Percentiles rank a stretch among this genome's conserved stretches.
Evolutionary conservation across 345 rosid genomes (phyloP).

Genomic region (Carallia pectinifolia): DNA sequence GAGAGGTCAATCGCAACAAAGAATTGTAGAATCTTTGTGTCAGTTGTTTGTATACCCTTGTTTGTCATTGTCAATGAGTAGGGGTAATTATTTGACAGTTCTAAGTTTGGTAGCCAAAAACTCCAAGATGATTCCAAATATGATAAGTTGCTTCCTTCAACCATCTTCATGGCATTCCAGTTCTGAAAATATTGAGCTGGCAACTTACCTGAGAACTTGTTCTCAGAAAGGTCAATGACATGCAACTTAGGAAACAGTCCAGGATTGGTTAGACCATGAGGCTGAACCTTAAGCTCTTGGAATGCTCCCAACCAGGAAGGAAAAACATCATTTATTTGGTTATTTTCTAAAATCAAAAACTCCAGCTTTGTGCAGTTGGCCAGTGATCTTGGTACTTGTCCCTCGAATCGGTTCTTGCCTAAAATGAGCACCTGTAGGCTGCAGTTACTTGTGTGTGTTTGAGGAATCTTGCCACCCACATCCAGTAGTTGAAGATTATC

Average conservation of each 20-base stretch:
- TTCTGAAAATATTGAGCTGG: neutral
- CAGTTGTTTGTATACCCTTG: constrained; percentile 1
- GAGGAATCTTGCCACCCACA: neutral
- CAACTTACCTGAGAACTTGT: neutral
- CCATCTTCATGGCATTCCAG: neutral
- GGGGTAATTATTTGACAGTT: accelerated
- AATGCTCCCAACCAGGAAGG: constrained; percentile 6
- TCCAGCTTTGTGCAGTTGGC: constrained; percentile 5
- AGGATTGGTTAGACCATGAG: neutral
- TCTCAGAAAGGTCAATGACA: neutral
- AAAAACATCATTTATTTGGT: neutral
- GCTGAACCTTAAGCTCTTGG: neutral
- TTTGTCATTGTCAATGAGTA: neutral
- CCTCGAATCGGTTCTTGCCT: neutral
- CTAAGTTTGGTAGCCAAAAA: neutral
- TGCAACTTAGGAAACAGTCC: neutral
- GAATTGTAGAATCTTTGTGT: neutral
- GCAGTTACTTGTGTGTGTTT: neutral
- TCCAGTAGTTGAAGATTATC: neutral
- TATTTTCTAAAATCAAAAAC: neutral
- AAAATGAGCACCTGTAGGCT: neutral
- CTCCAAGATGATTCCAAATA: neutral
- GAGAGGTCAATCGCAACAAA: constrained; percentile 17
- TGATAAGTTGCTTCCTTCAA: neutral
- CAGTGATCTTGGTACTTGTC: constrained; percentile 6